A percentile compares a stretch with the other conserved stretches of the same genome.
Evolutionary conservation across 805 yeast genomes (phyloP).

Genomic region (Cyberlindnera subsufficiens): DNA sequence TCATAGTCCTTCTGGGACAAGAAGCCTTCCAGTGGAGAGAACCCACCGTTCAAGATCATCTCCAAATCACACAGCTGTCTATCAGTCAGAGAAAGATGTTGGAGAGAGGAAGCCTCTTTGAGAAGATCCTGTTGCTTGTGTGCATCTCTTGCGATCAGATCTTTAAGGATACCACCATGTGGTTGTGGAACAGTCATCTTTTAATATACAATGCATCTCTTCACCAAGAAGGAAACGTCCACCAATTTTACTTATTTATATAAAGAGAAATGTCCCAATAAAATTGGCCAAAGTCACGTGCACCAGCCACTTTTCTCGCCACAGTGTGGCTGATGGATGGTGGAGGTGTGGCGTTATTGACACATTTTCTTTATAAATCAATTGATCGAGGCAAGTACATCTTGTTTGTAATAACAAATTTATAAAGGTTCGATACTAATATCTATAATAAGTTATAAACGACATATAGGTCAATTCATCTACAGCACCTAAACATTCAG

Average conservation of each 20-base stretch:
- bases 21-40: constrained; percentile 74
- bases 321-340: no score
- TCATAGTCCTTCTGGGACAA: constrained; percentile 57
- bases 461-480: background rate
- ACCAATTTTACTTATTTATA: no score
- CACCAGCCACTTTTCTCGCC: no score
- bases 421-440: background rate
- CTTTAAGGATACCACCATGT: constrained; percentile 90
- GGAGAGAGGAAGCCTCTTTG: constrained; percentile 46
- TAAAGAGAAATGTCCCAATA: no score
- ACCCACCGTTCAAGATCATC: constrained; percentile 88
- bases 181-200: constrained; percentile 33
- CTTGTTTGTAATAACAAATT: no score
- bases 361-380: no score
- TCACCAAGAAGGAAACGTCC: no score
- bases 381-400: no score
- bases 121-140: constrained; percentile 49
- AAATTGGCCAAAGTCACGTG: no score
- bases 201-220: no score
- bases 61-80: constrained; percentile 94
- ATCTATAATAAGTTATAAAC: background rate
- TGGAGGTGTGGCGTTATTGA: no score
- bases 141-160: constrained; percentile 77
- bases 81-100: constrained; percentile 56
- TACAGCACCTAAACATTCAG: background rate